These are phyloP conservation scores for Linum tenue DNA, from an alignment of 345 rosid species.

Conservation along the genomic window DNA sequence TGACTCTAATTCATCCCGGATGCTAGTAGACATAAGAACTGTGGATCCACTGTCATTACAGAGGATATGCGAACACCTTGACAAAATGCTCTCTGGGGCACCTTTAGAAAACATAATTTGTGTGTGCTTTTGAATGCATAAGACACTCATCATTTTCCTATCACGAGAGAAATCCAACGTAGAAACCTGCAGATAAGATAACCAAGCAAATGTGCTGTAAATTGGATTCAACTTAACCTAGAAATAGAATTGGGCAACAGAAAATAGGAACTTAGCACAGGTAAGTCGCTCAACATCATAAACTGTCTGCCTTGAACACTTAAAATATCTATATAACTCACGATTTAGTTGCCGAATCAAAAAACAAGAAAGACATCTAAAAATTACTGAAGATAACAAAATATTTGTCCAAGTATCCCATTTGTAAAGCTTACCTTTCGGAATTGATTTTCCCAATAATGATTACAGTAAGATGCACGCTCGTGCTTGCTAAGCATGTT, in stretches of 20 bases:
- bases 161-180: constrained; percentile 91
- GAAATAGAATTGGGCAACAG: neutral
- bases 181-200: constrained; percentile 45
- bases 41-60: constrained; percentile 80
- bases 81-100: constrained; percentile 88
- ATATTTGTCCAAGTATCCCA: constrained; percentile 3
- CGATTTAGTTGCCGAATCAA: neutral
- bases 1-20: constrained; percentile 67
- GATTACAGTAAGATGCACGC: constrained; percentile 97
- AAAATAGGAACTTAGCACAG: neutral
- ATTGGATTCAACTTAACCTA: neutral
- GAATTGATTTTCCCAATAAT: constrained; percentile 88
- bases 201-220: neutral
- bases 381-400: neutral
- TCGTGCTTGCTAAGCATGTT: constrained; percentile 91
- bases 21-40: constrained; percentile 56
- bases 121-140: constrained; percentile 66
- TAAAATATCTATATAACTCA: neutral
- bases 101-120: constrained; percentile 85
- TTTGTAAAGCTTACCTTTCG: constrained; percentile 56
- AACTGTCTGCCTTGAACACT: neutral
- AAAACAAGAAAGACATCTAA: neutral
- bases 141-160: constrained; percentile 98
- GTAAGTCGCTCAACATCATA: neutral
- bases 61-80: constrained; percentile 73